Base-by-base conservation (phyloP, 345 rosid species). In the Lumnitzera littorea region DNA sequence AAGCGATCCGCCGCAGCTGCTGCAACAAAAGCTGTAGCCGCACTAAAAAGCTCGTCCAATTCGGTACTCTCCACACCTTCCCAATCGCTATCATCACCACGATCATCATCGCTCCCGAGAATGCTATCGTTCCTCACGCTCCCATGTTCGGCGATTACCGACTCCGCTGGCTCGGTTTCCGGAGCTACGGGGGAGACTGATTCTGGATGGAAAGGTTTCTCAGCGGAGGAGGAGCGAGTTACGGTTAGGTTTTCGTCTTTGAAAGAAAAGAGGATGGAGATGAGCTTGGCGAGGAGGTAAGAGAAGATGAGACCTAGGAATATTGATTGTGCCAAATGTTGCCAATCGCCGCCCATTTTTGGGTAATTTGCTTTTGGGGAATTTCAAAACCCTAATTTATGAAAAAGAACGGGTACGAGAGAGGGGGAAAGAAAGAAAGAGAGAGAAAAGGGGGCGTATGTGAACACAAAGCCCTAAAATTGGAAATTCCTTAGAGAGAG, bases 61-160 rank as follows among this genome's bases (percentile, higher is more conserved):
- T 87, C 97, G 61, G 92, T 88, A 72, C 83, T 86, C 84, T 90
- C 99, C 15, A 90, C 96, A 36, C 96, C 97, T 69, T 94, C 97
- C 99, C 99, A 90, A 56, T 87, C 96, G 20, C 87, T 88, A 8
- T 81, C 91, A 53, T 60, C 48, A 6, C 25, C 67, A 23, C 47
- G 31, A 11, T 72, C 85, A 5, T 24, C 60, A 13, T 75, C 85
- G 23, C 62, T 73, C 48, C 67, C 72, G n/a, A 76, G 80, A 29
- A 60, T 65, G 68, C 84, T 85, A 51, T 84, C 91, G 51, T 72
- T 78, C 66, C 90, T 77, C 12, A 81, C 79, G 76, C 98, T 85
- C 4, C 98, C 96, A 9, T 78, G 87, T 73, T 85, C 97, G 20
- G 95, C 95, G 10, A 76, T 61, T 52, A 84, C 15, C 29, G 97